A percentile compares a stretch with the other conserved stretches of the same genome.
Conservation (phyloP, 768 basidiomycete genomes). For the Leccinum truebloodii region DNA sequence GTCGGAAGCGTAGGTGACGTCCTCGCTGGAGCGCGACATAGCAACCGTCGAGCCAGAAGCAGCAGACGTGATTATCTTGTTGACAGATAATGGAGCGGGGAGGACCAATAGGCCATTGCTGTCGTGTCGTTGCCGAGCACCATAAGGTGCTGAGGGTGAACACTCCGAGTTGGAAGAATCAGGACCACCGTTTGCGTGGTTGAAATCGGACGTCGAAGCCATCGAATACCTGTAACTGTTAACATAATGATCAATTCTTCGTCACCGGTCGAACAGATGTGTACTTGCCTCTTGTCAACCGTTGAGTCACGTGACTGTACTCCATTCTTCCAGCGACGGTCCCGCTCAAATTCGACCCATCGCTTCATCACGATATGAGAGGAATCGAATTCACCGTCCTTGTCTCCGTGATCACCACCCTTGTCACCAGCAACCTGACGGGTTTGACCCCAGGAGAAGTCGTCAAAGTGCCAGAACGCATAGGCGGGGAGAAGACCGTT, state of each 20-base stretch:
- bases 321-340: slow-evolving; percentile 90
- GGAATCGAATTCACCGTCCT: slow-evolving; percentile 97
- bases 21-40: slow-evolving; percentile 47
- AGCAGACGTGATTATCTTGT: slow-evolving; percentile 48
- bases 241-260: slow-evolving; percentile 27
- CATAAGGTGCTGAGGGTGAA: slow-evolving; percentile 35
- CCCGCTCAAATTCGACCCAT: slow-evolving; percentile 98
- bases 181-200: slow-evolving; percentile 49
- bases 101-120: slow-evolving; percentile 72
- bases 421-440: slow-evolving; percentile 77
- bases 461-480: slow-evolving; percentile 99
- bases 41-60: slow-evolving; percentile 43
- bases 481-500: slow-evolving; percentile 95
- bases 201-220: slow-evolving; percentile 76
- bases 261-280: slow-evolving; percentile 2
- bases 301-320: slow-evolving; percentile 79
- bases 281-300: slow-evolving; percentile 64
- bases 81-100: slow-evolving; percentile 71
- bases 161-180: slow-evolving; percentile 68
- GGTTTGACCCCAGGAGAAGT: slow-evolving; percentile 98
- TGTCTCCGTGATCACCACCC: slow-evolving; percentile 77
- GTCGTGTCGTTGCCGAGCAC: slow-evolving; percentile 61
- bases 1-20: slow-evolving; percentile 36
- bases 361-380: slow-evolving; percentile 98
- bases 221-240: slow-evolving; percentile 68